These are phyloP conservation scores for Triticum monococcum DNA, from an alignment of 176 grass and related monocot species.

Conservation along the genomic window DNA sequence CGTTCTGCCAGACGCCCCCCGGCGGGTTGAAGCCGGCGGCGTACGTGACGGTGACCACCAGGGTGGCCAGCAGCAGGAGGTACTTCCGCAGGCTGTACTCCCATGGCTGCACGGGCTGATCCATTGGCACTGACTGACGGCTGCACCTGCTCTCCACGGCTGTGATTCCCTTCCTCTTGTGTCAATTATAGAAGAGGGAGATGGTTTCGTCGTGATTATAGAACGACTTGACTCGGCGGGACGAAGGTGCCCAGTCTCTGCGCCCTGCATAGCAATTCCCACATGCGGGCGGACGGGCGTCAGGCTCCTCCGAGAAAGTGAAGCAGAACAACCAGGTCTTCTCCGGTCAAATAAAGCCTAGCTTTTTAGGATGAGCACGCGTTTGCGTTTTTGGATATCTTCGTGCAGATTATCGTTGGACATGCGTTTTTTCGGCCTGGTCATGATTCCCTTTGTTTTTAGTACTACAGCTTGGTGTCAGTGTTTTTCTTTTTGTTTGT, in stretches of 20 bases:
- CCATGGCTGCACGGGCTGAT: not conserved
- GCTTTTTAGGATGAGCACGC: no score
- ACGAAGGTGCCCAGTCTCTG: not conserved
- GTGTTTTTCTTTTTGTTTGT: no score
- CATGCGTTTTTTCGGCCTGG: no score
- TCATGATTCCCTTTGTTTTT: no score
- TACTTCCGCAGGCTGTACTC: conserved; percentile 24
- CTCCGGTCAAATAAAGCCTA: not conserved
- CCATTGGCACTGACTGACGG: not conserved
- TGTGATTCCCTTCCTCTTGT: no score
- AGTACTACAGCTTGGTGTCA: no score
- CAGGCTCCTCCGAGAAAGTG: no score
- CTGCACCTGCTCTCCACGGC: not conserved
- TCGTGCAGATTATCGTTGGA: no score
- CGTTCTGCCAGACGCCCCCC: conserved; percentile 20
- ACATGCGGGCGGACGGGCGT: no score
- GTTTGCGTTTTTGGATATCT: no score
- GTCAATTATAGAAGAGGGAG: not conserved
- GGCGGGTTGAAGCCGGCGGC: conserved; percentile 24
- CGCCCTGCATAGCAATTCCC: no score
- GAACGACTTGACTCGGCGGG: not conserved
- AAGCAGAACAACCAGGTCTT: not conserved
- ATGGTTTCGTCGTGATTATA: not conserved
- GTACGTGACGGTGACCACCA: conserved; percentile 29
- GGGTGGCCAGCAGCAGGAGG: conserved; percentile 15